These are phyloP conservation scores for Dinochytrium kinnereticum DNA, from an alignment of 371 early-diverging fungal genomes.

Conservation along the genomic window DNA sequence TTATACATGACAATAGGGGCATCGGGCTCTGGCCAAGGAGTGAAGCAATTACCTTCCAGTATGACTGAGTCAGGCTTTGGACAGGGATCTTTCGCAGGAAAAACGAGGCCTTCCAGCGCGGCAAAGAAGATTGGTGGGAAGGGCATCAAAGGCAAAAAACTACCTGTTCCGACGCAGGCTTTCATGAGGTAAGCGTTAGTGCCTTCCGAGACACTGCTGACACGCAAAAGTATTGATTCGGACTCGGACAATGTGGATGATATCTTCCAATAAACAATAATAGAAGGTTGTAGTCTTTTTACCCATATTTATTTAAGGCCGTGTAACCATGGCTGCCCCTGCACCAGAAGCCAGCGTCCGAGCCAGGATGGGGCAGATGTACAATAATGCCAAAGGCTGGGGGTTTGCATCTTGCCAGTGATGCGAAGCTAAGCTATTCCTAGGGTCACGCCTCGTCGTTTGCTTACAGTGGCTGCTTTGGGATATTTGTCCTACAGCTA, in stretches of 20 bases:
- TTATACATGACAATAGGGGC: not conserved
- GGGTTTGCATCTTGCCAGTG: no score
- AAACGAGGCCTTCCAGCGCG: slow-evolving; percentile 16
- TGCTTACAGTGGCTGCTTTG: not conserved
- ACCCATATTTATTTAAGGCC: no score
- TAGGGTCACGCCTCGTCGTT: not conserved
- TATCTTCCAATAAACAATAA: no score
- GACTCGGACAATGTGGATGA: not conserved
- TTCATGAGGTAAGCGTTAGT: not conserved
- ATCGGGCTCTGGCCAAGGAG: not conserved
- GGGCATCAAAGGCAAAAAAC: slow-evolving; percentile 13
- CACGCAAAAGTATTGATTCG: not conserved
- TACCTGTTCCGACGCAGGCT: not conserved
- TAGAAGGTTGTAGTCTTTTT: no score
- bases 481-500: slow-evolving; percentile 2
- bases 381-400: no score
- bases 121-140: not conserved
- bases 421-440: no score
- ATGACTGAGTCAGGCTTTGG: not conserved
- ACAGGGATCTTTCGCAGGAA: slow-evolving; percentile 21
- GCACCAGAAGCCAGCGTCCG: no score
- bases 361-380: no score
- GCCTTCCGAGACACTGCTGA: no score
- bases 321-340: no score
- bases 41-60: not conserved